Percentiles rank a stretch among this genome's conserved stretches.
phyloP scores from a whole-genome alignment of 345 rosid species.

The Angophora floribunda region DNA sequence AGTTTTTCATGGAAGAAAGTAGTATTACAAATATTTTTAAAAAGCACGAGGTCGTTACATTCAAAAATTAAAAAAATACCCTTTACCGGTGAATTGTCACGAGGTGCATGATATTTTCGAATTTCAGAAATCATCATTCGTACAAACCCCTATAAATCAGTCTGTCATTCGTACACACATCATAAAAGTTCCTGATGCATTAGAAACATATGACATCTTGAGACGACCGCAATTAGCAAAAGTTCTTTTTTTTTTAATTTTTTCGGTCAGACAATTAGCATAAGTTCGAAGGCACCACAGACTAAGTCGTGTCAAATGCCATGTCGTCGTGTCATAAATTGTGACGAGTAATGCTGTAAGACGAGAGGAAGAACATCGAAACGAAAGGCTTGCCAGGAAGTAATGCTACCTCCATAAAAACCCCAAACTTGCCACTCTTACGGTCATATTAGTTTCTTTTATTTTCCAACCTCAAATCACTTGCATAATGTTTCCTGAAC shows the following conservation, averaged over 20 bases:
- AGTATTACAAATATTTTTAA: not conserved
- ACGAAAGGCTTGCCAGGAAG: not conserved
- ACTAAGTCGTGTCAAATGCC: not conserved
- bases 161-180: not conserved
- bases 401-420: not conserved
- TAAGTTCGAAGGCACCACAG: not conserved
- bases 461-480: not conserved
- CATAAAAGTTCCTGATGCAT: not conserved
- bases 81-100: not conserved
- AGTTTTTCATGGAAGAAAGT: not conserved
- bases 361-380: not conserved
- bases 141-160: not conserved
- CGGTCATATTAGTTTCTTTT: not conserved
- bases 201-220: not conserved
- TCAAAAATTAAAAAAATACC: not conserved
- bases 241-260: too few relatives aligned
- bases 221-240: not conserved
- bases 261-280: too few relatives aligned
- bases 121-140: not conserved
- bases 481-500: not conserved
- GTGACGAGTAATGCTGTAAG: not conserved
- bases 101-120: not conserved
- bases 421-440: not conserved
- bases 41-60: not conserved
- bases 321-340: not conserved